Percentiles rank a stretch among this genome's conserved stretches.
Evolutionary conservation across 495 filamentous ascomycete species (phyloP).

Genomic region (Lophiotrema nucula): DNA sequence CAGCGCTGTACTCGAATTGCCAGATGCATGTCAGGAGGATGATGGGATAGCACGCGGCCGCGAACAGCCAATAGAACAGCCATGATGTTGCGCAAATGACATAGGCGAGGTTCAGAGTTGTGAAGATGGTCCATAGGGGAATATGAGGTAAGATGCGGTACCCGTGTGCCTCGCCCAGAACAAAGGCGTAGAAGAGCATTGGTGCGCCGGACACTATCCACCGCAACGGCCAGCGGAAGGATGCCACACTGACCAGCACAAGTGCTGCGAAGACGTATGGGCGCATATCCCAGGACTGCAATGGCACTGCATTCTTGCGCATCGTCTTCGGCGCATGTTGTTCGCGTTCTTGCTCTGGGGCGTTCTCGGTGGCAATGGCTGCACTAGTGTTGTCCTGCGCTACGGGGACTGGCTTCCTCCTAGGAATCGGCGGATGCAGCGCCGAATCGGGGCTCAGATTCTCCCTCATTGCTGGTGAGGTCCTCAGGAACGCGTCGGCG

Average conservation of each 20-base stretch:
- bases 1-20: constrained; percentile 37
- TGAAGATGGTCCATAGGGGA: constrained; percentile 42
- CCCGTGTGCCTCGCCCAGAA: constrained; percentile 36
- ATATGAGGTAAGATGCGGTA: constrained; percentile 38
- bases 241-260: not conserved
- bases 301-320: too few relatives aligned
- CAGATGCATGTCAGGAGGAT: constrained; percentile 38
- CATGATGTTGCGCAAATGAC: constrained; percentile 43
- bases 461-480: too few relatives aligned
- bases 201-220: constrained; percentile 42
- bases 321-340: too few relatives aligned
- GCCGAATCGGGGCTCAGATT: too few relatives aligned
- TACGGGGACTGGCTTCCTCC: too few relatives aligned
- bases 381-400: too few relatives aligned
- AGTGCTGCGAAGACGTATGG: not conserved
- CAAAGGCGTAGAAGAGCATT: constrained; percentile 35
- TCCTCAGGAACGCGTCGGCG: too few relatives aligned
- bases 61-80: constrained; percentile 42
- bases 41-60: constrained; percentile 34
- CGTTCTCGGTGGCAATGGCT: too few relatives aligned
- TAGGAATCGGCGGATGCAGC: too few relatives aligned
- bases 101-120: constrained; percentile 42
- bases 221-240: constrained; percentile 24
- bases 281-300: not conserved
- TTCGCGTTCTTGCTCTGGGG: too few relatives aligned